Evolutionary conservation across 2,329 filamentous ascomycete species (phyloP).

Genomic region (Pseudopyrenochaeta lycopersici): DNA sequence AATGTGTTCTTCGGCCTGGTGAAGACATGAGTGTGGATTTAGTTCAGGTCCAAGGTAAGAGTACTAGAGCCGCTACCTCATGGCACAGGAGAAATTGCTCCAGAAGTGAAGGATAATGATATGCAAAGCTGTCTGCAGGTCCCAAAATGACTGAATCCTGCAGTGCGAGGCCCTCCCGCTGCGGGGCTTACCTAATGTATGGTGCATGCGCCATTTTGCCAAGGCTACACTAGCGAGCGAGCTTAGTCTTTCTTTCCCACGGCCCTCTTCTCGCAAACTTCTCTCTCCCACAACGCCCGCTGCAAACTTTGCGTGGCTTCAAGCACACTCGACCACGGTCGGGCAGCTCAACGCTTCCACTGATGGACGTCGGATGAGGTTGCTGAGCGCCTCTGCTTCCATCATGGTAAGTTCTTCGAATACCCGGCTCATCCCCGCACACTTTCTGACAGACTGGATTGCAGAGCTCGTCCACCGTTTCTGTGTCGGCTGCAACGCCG

Average conservation of each 20-base stretch:
- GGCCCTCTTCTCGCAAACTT: conserved; percentile 27
- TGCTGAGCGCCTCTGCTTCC: conserved; percentile 37
- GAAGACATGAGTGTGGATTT: conserved; percentile 28
- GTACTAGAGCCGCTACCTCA: conserved; percentile 9
- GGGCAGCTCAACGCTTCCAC: conserved; percentile 34
- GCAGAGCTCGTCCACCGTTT: conserved; percentile 72
- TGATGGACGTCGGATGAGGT: conserved; percentile 50
- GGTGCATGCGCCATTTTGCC: conserved; percentile 20
- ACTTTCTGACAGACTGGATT: conserved; percentile 22
- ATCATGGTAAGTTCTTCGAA: conserved; percentile 43
- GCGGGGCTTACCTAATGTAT: conserved; percentile 24
- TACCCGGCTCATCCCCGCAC: conserved; percentile 10
- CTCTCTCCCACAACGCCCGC: conserved; percentile 29
- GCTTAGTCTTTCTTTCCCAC: conserved; percentile 36
- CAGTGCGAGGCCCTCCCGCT: conserved; percentile 19
- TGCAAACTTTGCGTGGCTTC: conserved; percentile 41
- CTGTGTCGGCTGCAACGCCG: conserved; percentile 77
- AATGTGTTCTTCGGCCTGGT: conserved; percentile 66
- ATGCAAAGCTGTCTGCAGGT: conserved; percentile 20
- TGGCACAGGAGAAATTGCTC: conserved; percentile 10
- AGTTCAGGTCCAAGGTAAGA: background rate
- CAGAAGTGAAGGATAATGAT: conserved; percentile 17
- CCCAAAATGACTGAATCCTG: conserved; percentile 19
- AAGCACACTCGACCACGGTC: conserved; percentile 44
- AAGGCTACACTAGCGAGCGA: conserved; percentile 33